phyloP scores from a whole-genome alignment of 1,284 basidiomycete species.

The Apiotrichum gracile region DNA sequence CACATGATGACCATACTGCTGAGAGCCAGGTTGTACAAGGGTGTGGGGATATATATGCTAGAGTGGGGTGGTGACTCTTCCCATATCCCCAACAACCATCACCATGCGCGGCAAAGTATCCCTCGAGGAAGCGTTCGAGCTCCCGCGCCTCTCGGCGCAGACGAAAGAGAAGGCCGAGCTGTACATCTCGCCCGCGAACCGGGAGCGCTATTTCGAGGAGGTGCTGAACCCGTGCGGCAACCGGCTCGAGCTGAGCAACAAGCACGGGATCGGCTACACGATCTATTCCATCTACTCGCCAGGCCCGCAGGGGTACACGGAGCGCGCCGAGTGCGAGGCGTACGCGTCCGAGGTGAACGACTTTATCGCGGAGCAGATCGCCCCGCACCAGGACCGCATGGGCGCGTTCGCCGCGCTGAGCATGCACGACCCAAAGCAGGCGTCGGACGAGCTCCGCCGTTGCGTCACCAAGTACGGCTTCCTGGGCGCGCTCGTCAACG shows the following conservation, averaged over 20 bases:
- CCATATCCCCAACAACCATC: background rate
- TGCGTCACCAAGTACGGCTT: slow-evolving; percentile 35
- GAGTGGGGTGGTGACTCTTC: background rate
- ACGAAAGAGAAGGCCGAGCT: slow-evolving; percentile 22
- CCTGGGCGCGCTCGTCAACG: slow-evolving; percentile 28
- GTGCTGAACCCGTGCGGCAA: slow-evolving; percentile 19
- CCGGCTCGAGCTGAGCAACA: slow-evolving; percentile 18
- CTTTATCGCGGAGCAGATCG: slow-evolving; percentile 27
- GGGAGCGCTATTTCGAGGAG: slow-evolving; percentile 21
- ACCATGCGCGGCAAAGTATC: slow-evolving; percentile 21
- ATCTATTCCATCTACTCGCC: slow-evolving; percentile 20
- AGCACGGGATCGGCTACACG: slow-evolving; percentile 23
- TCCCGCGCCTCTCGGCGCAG: slow-evolving; percentile 12
- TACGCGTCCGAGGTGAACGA: slow-evolving; percentile 19
- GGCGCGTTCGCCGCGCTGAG: slow-evolving; percentile 39
- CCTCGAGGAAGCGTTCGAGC: slow-evolving; percentile 20
- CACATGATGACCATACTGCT: no score
- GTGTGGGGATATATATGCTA: no score
- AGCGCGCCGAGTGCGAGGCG: slow-evolving; percentile 16
- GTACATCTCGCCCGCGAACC: slow-evolving; percentile 17
- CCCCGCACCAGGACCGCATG: slow-evolving; percentile 32
- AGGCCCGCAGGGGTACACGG: slow-evolving; percentile 14
- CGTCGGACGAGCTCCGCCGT: slow-evolving; percentile 32
- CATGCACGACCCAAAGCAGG: slow-evolving; percentile 41
- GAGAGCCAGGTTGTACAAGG: no score